phyloP scores from a whole-genome alignment of 164 flowering plant species.

The Saururus chinensis region DNA sequence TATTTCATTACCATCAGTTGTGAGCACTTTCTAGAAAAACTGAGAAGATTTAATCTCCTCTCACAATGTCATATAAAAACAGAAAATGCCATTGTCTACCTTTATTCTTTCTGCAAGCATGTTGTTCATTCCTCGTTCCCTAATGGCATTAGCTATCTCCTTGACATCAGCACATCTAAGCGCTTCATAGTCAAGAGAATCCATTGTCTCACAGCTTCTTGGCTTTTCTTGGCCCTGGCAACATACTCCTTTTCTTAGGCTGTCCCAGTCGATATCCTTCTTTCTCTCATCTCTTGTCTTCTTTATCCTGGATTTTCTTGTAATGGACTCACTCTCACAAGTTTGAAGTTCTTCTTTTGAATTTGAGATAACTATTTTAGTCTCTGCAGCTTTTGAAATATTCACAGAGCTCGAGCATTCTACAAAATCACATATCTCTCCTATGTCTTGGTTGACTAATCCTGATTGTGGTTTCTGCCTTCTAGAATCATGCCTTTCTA shows the following conservation, averaged over 20 bases:
- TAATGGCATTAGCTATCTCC: conserved; percentile 46
- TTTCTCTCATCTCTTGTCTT: conserved; percentile 27
- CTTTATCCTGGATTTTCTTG: conserved; percentile 21
- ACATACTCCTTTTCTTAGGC: conserved; percentile 39
- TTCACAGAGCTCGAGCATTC: conserved; percentile 6
- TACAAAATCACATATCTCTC: conserved; percentile 7
- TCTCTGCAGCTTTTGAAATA: conserved; percentile 3
- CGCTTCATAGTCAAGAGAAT: conserved; percentile 75
- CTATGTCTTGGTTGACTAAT: conserved; percentile 6
- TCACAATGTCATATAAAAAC: background rate
- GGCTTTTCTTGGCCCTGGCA: conserved; percentile 22
- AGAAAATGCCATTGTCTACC: conserved; percentile 19
- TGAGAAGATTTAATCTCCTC: background rate
- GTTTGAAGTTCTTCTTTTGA: background rate
- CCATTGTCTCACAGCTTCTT: conserved; percentile 33
- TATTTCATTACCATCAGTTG: no score
- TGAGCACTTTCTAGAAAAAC: no score
- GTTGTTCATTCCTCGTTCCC: conserved; percentile 57
- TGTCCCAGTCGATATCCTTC: conserved; percentile 61
- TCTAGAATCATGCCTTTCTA: conserved; percentile 10
- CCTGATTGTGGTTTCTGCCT: conserved; percentile 8
- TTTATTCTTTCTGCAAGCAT: conserved; percentile 59
- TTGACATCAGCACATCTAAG: conserved; percentile 42
- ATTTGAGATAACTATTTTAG: background rate
- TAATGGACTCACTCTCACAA: conserved; percentile 10